Evolutionary conservation across 768 basidiomycete genomes (phyloP), one percentile per base, ranked within the genome.

Genomic region (Boletus reticuloceps): DNA sequence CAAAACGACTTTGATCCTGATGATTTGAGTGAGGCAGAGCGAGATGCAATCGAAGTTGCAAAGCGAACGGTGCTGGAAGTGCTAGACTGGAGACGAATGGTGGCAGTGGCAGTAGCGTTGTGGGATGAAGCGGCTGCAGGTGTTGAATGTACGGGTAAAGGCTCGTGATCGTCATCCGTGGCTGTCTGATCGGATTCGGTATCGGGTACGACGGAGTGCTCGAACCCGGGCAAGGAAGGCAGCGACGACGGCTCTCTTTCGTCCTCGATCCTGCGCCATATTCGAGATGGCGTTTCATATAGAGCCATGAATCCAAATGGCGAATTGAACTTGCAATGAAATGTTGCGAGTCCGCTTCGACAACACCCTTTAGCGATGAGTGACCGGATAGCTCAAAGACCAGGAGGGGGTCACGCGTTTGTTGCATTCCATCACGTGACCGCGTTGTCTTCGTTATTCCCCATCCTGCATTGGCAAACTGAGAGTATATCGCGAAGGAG

Each of bases 211-310:
- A 68, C 75, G 19, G 85, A 86, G 61, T 88, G 82, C 31, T 91
- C 89, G 64, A 88, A 85, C 2, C 65, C 76, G 8, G 89, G 88
- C 13, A 92, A 70, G 4, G 89, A 89, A 3, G 91, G 91, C 3
- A 94, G 75, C 31, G 91, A 93, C 11, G 91, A 88, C 77, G 92
- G 87, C 58, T 91, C 89, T 58, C 76, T 71, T 56, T 84, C 82
- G 61, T 91, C 86, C 69, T 93, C 83, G 48, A 94, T 91, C 44
- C 91, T 81, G 29, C 91, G 80, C 87, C 86, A 89, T 64, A 94
- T 85, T 42, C 90, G 79, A 25, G 91, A 93, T 1, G 91, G 91
- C 16, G 91, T 94, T 71, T 94, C 91, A 27, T 84, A 76, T 72
- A 82, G 70, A 16, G 77, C 77, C 64, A 84, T 78, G 73, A 27